Evolutionary conservation across 768 basidiomycete genomes (phyloP), one percentile per base, ranked within the genome.

Genomic region (Sarcomyxa edulis): DNA sequence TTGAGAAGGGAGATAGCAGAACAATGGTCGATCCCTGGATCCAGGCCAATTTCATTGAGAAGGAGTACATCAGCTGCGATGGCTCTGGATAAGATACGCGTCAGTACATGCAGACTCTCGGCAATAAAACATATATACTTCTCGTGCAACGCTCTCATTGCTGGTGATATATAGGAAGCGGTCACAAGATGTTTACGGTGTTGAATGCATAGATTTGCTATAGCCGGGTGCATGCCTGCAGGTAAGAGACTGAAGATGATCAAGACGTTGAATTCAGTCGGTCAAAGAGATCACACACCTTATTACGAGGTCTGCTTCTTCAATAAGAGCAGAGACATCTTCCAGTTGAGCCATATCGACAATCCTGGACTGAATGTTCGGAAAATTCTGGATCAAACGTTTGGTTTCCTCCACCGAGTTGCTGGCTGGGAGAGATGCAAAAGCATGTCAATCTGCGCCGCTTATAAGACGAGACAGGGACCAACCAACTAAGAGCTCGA

Each of bases 11-110:
- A 73, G 50, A 90, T 72, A 0, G 91, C 92, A 8, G 87, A 88
- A 56, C 86, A 82, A 52, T 93, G 90, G 58, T 93, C 90, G 39
- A 94, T 81, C 2, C 90, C 91, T 0, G 91, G 90, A 54, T 94
- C 91, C 1, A 93, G 68, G 1, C 88, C 87, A 25, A 95, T 89
- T 59, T 97, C 94, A 48, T 91, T 94, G 29, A 96, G 68, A 2
- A 96, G 62, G 1, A 94, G 62, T 6, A 94, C 74, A 23, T 75
- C 74, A 1, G 78, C 71, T 3, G 68, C 52, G 25, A 66, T 44
- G 3, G 91, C 88, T 3, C 88, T 84, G 41, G 4, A 12, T 3
- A 25, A 19, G 5, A 18, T 8, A 5, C n/a, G 28, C 25, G 26
- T 5, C 18, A 15, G 7, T 31, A 12, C 16, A 15, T 15, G 27